Evolutionary conservation across 305 asterid species (phyloP).

Genomic region (Ruellia speciosa): DNA sequence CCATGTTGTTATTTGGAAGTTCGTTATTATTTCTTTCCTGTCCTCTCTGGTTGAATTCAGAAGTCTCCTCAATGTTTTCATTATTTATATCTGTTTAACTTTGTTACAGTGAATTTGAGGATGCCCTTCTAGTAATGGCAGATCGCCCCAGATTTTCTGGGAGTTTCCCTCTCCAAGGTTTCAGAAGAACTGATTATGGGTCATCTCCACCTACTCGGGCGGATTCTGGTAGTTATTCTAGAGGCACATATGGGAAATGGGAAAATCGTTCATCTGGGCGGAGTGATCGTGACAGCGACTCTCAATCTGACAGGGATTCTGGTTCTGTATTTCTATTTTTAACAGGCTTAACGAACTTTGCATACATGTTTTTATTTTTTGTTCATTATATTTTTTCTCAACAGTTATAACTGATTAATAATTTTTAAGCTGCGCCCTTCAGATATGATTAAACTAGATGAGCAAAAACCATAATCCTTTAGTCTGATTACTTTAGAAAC

Average conservation of each 20-base stretch:
- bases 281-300: constrained; percentile 66
- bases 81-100: constrained; percentile 25
- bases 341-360: constrained; percentile 3
- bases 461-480: constrained; percentile 1
- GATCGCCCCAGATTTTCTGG: constrained; percentile 59
- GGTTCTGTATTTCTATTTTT: constrained; percentile 35
- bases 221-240: constrained; percentile 41
- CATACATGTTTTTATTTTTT: background rate
- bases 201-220: constrained; percentile 80
- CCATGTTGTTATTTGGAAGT: background rate
- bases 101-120: constrained; percentile 60
- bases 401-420: background rate
- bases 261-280: constrained; percentile 59
- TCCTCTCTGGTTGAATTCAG: constrained; percentile 11
- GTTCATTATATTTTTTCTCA: background rate
- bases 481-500: background rate
- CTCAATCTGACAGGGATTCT: constrained; percentile 76
- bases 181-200: constrained; percentile 52
- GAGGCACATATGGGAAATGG: constrained; percentile 67
- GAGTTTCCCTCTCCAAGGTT: constrained; percentile 41
- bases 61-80: constrained; percentile 17
- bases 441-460: constrained; percentile 13
- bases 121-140: constrained; percentile 36
- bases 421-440: too few relatives aligned
- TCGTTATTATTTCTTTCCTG: constrained; percentile 12